Evolutionary conservation across 2,329 filamentous ascomycete genomes (phyloP), one percentile per base, ranked within the genome.

Genomic region (Colletotrichum noveboracense): DNA sequence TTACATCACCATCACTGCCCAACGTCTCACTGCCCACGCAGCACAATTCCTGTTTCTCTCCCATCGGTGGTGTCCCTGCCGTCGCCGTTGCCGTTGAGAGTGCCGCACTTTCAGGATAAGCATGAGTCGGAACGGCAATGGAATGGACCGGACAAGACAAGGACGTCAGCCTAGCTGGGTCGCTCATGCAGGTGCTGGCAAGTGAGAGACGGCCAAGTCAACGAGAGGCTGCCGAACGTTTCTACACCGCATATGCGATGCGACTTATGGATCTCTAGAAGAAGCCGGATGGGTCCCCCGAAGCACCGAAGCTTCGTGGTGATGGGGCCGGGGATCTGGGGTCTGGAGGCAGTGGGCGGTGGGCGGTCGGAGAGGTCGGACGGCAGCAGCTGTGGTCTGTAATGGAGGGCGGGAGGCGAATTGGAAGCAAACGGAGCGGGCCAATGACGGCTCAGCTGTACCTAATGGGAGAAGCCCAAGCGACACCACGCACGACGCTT

Each of bases 171-270:
- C 36, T 60, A 58, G 55, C 64, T 73, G 64, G 70, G 32, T 12
- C 66, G 36, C 48, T 74, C 65, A 71, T 77, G 76, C 76, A 71
- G 62, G 30, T 67, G 52, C 61, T 75, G 64, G 76, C 74, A 70
- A 77, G 73, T 77, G 34, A 70, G 65, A 76, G 69, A 48, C 48
- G 74, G 76, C 76, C 76, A 77, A 77, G 76, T 74, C 76, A 62
- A 56, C 52, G 14, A 6, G 24, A 67, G 65, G 70, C 70, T 68
- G 62, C 36, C 64, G 48, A 68, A 24, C n/a, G 36, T 43, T 72
- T 43, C 69, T 43, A 72, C 73, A 75, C 73, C 73, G 70, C 74
- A 76, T 74, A 32, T 60, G 70, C 61, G 67, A 67, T 58, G 43
- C 43, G 34, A 32, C 30, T 4, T 32, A 28, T 28, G 55, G 55